Conservation (phyloP, 345 rosid genomes). For the Eucalyptus cloeziana region DNA sequence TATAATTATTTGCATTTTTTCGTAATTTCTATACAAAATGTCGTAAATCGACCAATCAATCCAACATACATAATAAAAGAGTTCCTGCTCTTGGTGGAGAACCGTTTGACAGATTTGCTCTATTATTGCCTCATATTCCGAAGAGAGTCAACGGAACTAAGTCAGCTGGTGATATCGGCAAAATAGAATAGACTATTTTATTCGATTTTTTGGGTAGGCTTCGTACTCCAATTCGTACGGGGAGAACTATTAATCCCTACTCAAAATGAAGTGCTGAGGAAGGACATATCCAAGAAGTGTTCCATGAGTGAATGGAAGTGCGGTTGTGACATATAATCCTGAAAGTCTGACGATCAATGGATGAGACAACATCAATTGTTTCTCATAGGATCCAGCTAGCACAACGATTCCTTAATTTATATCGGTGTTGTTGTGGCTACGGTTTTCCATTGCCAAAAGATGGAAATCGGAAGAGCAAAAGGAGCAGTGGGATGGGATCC, state of each 20-base stretch:
- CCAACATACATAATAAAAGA: background rate
- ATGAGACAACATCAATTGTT: background rate
- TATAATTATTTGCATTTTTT: background rate
- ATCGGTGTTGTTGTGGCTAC: too few species aligned
- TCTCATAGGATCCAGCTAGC: too few species aligned
- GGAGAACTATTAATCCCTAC: background rate
- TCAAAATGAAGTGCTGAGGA: background rate
- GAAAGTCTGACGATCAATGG: background rate
- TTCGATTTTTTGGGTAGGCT: background rate
- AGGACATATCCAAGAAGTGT: background rate
- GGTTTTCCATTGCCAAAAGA: too few species aligned
- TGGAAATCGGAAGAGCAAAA: too few species aligned
- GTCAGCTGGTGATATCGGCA: background rate
- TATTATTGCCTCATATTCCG: background rate
- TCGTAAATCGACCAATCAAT: background rate
- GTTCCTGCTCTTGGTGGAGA: background rate
- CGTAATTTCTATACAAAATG: background rate
- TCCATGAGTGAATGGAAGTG: background rate
- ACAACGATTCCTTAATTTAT: too few species aligned
- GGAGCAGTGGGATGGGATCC: too few species aligned
- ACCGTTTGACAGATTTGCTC: background rate
- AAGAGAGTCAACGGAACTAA: background rate
- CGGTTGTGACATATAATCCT: background rate
- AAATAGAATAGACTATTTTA: background rate
- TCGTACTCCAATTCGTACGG: background rate